Evolutionary conservation across 1,139 yeast species (phyloP).

Genomic region (Lodderomyces oxycetoniae): DNA sequence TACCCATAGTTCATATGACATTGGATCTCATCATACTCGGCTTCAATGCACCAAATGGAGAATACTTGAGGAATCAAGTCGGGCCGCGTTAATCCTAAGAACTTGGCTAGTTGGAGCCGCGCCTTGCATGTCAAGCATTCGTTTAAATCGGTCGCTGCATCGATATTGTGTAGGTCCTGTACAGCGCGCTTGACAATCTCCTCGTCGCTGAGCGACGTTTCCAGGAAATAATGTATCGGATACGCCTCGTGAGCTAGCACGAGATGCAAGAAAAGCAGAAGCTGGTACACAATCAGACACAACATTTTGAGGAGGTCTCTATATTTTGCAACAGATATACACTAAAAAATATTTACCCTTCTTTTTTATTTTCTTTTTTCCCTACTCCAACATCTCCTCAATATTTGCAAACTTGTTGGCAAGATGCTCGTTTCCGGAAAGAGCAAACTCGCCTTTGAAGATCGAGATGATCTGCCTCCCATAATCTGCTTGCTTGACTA

Average conservation of each 20-base stretch:
- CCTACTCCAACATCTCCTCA: conserved; percentile 2
- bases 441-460: conserved; percentile 7
- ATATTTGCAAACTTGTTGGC: conserved; percentile 6
- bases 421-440: conserved; percentile 4
- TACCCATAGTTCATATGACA: conserved; percentile 23
- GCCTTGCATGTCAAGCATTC: conserved; percentile 37
- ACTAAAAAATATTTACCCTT: not conserved
- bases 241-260: conserved; percentile 6
- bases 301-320: conserved; percentile 1
- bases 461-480: conserved; percentile 15
- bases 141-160: conserved; percentile 19
- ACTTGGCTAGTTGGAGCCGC: conserved; percentile 39
- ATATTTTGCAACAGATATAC: conserved; percentile 5
- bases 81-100: conserved; percentile 34
- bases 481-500: conserved; percentile 16
- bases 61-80: conserved; percentile 40
- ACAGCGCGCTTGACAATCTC: conserved; percentile 16
- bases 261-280: not conserved
- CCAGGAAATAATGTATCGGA: conserved; percentile 11
- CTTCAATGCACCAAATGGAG: conserved; percentile 38
- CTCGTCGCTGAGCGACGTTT: conserved; percentile 14
- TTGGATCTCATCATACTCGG: conserved; percentile 27
- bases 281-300: no score
- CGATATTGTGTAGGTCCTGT: conserved; percentile 18
- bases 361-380: conserved; percentile 1